Evolutionary conservation across 441 rosid genomes (phyloP), one percentile per base, ranked within the genome.

Genomic region (Jatropha podagrica): DNA sequence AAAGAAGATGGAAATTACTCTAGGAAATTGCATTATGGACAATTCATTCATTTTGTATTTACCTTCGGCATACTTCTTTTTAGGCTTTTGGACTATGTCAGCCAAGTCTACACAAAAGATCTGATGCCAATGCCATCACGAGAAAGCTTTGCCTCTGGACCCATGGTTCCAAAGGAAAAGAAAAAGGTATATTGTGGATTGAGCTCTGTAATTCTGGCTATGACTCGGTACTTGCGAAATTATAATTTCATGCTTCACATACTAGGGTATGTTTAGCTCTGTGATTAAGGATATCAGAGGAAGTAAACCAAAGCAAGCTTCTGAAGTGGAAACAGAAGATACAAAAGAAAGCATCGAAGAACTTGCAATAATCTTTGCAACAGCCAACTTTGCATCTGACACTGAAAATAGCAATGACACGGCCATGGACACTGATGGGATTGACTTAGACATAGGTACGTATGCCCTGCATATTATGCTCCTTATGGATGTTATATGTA

Each of bases 201-300:
- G 18, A 72, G 32, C 10, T 69, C 54, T 59, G 69, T 67, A 59
- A 70, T 69, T 77, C 54, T 44, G 65, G 49, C 32, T 5, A 4
- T 46, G 64, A 27, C 32, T 17, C 26, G 23, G 65, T 59, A 4
- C 12, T 64, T 23, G 18, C 4, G 65, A 14, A 59, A 18, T 12
- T 67, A 56, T 67, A 61, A 55, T 66, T 69, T 67, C 37, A 20
- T 69, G 56, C 78, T 79, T 78, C 69, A 73, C 52, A 52, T 83
- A 48, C 12, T 70, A 92, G 99, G 91, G 99, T 58, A 80, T 95
- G 69, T 95, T 95, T 82, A 87, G 96, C 80, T 92, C 94, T 18
- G 91, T 94, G 26, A 86, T 93, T 78, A 89, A 83, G 79, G 90
- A 87, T 49, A 76, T 86, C 8, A 83, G 79, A 77, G 85, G 91